Percentiles rank a stretch among this genome's conserved stretches.
Conservation (phyloP, 2,329 filamentous ascomycete species). For the Fusarium palustre region DNA sequence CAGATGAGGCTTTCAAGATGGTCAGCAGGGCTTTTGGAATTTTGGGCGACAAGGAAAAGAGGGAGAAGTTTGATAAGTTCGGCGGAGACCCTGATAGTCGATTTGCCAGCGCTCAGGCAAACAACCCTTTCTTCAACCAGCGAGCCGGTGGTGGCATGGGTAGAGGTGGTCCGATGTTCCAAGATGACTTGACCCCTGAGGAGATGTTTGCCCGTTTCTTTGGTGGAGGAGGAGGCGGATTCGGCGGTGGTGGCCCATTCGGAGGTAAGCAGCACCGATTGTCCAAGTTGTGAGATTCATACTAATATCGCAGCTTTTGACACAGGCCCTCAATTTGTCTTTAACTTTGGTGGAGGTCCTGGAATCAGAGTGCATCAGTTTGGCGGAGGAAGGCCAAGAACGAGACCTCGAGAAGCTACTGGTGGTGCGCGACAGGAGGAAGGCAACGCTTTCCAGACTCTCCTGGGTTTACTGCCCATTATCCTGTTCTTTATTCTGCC, state of each 20-base stretch:
- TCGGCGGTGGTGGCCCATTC: conserved; percentile 67
- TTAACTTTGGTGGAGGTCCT: conserved; percentile 92
- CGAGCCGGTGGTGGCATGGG: conserved; percentile 57
- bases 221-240: conserved; percentile 71
- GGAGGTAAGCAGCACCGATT: conserved; percentile 52
- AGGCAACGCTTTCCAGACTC: conserved; percentile 65
- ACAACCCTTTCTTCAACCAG: conserved; percentile 72
- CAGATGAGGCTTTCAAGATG: conserved; percentile 99
- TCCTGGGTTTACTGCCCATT: conserved; percentile 86
- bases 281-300: not conserved
- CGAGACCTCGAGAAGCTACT: conserved; percentile 76
- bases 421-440: conserved; percentile 57
- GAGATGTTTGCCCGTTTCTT: conserved; percentile 99
- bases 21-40: conserved; percentile 94
- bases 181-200: conserved; percentile 94
- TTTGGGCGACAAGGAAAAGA: conserved; percentile 91
- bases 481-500: conserved; percentile 90
- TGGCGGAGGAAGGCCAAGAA: conserved; percentile 80
- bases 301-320: conserved; percentile 68
- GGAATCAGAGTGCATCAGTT: conserved; percentile 97
- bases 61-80: conserved; percentile 83
- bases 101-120: conserved; percentile 74
- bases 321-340: conserved; percentile 88
- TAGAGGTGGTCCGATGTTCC: conserved; percentile 74
- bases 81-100: conserved; percentile 93